These are phyloP conservation scores for Carallia pectinifolia DNA, from an alignment of 345 rosid species.

Conservation along the genomic window DNA sequence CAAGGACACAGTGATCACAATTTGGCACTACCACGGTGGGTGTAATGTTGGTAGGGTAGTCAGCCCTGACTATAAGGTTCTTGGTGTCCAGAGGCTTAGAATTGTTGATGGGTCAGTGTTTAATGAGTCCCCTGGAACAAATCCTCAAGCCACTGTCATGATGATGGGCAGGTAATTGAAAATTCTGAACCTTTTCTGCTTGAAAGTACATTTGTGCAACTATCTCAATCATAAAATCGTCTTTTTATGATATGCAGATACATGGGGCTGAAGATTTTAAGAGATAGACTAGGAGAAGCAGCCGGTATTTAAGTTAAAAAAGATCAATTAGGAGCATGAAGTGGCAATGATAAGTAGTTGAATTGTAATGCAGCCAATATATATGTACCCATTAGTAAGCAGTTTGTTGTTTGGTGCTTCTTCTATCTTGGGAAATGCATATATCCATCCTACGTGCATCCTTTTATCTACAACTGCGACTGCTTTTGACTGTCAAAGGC, in stretches of 20 bases:
- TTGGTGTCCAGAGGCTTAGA: constrained; percentile 68
- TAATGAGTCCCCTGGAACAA: constrained; percentile 85
- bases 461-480: background rate
- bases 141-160: constrained; percentile 94
- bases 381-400: constrained; percentile 5
- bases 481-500: background rate
- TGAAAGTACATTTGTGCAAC: background rate
- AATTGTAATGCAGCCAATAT: constrained; percentile 13
- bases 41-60: constrained; percentile 87
- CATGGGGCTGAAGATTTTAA: constrained; percentile 82
- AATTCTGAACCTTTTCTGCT: background rate
- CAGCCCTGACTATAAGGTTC: constrained; percentile 45
- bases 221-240: background rate
- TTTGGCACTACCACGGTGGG: constrained; percentile 99
- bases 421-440: background rate
- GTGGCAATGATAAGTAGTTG: background rate
- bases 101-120: constrained; percentile 82
- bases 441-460: background rate
- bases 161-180: constrained; percentile 91
- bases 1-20: constrained; percentile 85
- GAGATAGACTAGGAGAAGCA: constrained; percentile 59
- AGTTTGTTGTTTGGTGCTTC: background rate
- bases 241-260: constrained; percentile 53
- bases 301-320: constrained; percentile 44
- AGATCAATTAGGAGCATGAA: background rate